Conservation (phyloP, 129 eudicot genomes). For the Calendula officinalis region DNA sequence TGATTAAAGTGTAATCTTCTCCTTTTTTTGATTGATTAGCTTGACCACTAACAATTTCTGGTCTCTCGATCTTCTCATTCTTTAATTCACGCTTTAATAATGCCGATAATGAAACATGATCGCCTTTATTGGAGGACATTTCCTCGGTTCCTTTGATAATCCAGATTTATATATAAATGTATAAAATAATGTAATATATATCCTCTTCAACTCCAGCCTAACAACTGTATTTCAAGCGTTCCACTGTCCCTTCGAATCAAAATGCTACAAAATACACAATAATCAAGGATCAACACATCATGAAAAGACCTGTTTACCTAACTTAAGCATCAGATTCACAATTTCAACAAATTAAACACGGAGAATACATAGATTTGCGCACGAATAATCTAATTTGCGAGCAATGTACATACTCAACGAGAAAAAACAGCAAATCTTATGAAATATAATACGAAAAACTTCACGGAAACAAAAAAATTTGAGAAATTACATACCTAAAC, state of each 20-base stretch:
- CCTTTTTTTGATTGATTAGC: slow-evolving; percentile 92
- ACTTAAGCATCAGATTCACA: slow-evolving; percentile 8
- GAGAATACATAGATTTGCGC: not conserved
- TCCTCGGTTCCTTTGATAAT: slow-evolving; percentile 25
- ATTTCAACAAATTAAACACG: not conserved
- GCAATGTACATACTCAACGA: slow-evolving; percentile 22
- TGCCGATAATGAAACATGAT: slow-evolving; percentile 88
- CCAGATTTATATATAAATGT: slow-evolving; percentile 25
- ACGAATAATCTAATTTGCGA: not conserved
- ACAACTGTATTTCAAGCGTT: slow-evolving; percentile 1
- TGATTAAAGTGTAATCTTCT: slow-evolving; percentile 77
- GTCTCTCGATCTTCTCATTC: slow-evolving; percentile 80
- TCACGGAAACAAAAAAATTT: not conserved
- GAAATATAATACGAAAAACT: slow-evolving; percentile 8
- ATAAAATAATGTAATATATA: not conserved
- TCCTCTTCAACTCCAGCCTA: slow-evolving; percentile 6
- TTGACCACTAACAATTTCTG: slow-evolving; percentile 73
- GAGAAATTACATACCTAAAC: slow-evolving; percentile 20
- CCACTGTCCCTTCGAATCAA: slow-evolving; percentile 9
- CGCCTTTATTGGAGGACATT: slow-evolving; percentile 74
- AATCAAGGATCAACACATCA: slow-evolving; percentile 7
- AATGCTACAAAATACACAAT: slow-evolving; percentile 15
- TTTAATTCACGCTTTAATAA: slow-evolving; percentile 85
- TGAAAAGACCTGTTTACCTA: not conserved
- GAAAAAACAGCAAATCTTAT: not conserved